A percentile compares a stretch with the other conserved stretches of the same genome.
Evolutionary conservation across 106 monocot genomes (phyloP).

Genomic region (Dioscorea zingiberensis): DNA sequence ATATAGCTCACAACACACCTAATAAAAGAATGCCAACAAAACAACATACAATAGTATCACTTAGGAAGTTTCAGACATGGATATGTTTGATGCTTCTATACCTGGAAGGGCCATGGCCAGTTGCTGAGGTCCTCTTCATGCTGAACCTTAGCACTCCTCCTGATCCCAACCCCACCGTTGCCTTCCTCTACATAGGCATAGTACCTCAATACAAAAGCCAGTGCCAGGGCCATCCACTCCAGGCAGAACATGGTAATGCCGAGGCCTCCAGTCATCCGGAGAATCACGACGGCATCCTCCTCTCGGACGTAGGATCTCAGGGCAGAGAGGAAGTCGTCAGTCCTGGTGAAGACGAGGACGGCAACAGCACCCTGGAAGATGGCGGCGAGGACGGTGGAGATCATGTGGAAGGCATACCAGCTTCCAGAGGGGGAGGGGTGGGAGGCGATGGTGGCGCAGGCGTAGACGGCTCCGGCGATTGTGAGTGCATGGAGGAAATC

Average conservation of each 20-base stretch:
- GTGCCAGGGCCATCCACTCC: slow-evolving; percentile 66
- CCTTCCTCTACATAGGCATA: slow-evolving; percentile 55
- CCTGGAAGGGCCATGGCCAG: slow-evolving; percentile 87
- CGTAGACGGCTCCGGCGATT: slow-evolving; percentile 53
- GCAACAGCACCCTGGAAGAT: slow-evolving; percentile 85
- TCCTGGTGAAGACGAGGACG: slow-evolving; percentile 56
- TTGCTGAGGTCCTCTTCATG: slow-evolving; percentile 37
- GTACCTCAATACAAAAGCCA: slow-evolving; percentile 77
- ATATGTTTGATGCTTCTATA: slow-evolving; percentile 15
- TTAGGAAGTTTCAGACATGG: no score
- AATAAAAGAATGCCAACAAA: no score
- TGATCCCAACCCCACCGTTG: slow-evolving; percentile 10
- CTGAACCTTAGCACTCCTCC: slow-evolving; percentile 42
- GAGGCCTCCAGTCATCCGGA: slow-evolving; percentile 78
- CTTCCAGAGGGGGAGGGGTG: slow-evolving; percentile 24
- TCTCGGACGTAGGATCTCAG: slow-evolving; percentile 70
- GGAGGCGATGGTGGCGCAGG: slow-evolving; percentile 34
- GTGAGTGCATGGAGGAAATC: slow-evolving; percentile 83
- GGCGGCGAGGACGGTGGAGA: slow-evolving; percentile 68
- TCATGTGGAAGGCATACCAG: slow-evolving; percentile 85
- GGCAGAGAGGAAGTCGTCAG: slow-evolving; percentile 51
- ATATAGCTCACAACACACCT: no score
- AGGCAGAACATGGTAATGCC: slow-evolving; percentile 68
- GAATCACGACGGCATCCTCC: slow-evolving; percentile 60
- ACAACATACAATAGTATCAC: no score